These are phyloP conservation scores for Pinguiococcus pyrenoidosus DNA, from an alignment of 108 stramenopile genomes.

Conservation along the genomic window DNA sequence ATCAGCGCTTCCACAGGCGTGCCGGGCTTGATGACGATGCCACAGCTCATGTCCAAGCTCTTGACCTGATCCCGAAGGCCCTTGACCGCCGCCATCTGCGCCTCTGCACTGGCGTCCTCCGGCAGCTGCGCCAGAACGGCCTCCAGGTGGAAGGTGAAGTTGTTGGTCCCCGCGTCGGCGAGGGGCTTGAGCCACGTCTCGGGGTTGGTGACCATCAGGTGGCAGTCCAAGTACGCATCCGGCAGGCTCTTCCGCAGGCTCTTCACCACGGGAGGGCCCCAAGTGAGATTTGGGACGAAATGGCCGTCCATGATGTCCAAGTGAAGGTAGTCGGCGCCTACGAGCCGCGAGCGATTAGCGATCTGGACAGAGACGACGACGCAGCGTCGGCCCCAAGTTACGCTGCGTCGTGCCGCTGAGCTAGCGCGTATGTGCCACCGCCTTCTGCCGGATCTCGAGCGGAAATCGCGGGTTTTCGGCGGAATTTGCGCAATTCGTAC, in stretches of 20 bases:
- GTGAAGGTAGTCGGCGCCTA: constrained; percentile 65
- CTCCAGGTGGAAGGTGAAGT: constrained; percentile 69
- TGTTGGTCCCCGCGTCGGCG: constrained; percentile 55
- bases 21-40: constrained; percentile 63
- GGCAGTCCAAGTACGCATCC: constrained; percentile 58
- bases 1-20: constrained; percentile 51
- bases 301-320: constrained; percentile 98
- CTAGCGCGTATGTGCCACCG: too few species aligned
- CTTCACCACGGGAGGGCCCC: constrained; percentile 57
- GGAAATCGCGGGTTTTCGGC: too few species aligned
- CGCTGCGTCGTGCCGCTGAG: too few species aligned
- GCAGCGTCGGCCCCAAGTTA: too few species aligned
- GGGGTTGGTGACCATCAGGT: constrained; percentile 75
- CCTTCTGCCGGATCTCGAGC: too few species aligned
- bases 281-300: constrained; percentile 95
- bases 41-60: constrained; percentile 59
- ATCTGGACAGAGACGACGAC: too few species aligned
- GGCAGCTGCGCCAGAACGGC: too few species aligned
- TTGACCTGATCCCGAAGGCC: too few species aligned
- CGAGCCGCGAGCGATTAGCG: too few species aligned
- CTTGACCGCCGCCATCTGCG: too few species aligned
- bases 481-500: too few species aligned
- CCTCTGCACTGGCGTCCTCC: too few species aligned
- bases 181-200: constrained; percentile 68
- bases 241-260: constrained; percentile 44